Evolutionary conservation across 108 stramenopile species (phyloP).

Genomic region (Skeletonema potamos): DNA sequence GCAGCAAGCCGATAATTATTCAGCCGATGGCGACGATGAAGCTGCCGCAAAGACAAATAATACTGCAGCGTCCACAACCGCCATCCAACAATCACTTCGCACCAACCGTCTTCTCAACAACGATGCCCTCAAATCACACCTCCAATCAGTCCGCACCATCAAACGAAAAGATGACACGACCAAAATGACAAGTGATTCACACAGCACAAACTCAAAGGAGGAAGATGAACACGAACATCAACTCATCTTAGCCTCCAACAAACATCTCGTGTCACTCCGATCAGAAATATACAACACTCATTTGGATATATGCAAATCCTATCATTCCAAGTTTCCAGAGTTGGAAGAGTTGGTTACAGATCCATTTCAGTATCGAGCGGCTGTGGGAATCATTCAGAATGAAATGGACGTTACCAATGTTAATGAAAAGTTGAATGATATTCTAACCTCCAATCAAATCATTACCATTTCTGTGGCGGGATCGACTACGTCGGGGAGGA

Average conservation of each 20-base stretch:
- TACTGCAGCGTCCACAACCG: no score
- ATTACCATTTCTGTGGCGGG: conserved; percentile 94
- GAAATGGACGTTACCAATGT: conserved; percentile 87
- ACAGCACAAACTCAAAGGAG: conserved; percentile 38
- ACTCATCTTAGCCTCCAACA: conserved; percentile 71
- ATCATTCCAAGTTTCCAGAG: conserved; percentile 89
- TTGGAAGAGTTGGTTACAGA: conserved; percentile 90
- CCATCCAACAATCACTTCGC: no score
- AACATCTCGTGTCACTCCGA: conserved; percentile 48
- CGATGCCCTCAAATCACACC: conserved; percentile 12
- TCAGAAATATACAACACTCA: conserved; percentile 68
- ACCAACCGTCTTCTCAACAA: conserved; percentile 30
- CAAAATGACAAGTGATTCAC: not conserved
- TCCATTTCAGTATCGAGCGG: conserved; percentile 79
- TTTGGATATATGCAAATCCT: conserved; percentile 46
- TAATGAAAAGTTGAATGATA: conserved; percentile 62
- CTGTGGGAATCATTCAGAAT: conserved; percentile 85
- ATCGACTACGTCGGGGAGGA: conserved; percentile 78
- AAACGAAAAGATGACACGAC: conserved; percentile 19
- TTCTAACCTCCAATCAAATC: conserved; percentile 81
- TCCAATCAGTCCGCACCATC: conserved; percentile 13
- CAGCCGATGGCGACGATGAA: not conserved
- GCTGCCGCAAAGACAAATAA: not conserved
- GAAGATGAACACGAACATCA: conserved; percentile 62
- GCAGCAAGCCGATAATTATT: not conserved